phyloP scores from a whole-genome alignment of 2,329 filamentous ascomycete genomes.

The Pleochaeta shiraiana region DNA sequence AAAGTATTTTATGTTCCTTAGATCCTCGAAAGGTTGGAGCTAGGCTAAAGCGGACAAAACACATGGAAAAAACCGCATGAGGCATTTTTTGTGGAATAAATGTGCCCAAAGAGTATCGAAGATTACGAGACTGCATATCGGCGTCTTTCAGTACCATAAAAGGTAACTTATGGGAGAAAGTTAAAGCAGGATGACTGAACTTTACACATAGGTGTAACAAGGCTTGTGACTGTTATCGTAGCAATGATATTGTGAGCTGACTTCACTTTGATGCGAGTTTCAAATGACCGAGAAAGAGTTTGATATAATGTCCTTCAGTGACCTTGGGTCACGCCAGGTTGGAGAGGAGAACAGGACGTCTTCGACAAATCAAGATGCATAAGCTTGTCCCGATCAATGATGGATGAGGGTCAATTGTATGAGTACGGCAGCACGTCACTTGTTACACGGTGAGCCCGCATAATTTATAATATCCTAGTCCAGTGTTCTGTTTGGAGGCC shows the following conservation, averaged over 20 bases:
- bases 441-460: too few species aligned
- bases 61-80: slow-evolving; percentile 84
- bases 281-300: slow-evolving; percentile 20
- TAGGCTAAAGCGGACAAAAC: slow-evolving; percentile 74
- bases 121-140: slow-evolving; percentile 15
- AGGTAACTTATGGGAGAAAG: slow-evolving; percentile 28
- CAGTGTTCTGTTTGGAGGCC: slow-evolving; percentile 21
- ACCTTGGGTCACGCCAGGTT: slow-evolving; percentile 9
- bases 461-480: too few species aligned
- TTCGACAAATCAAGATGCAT: slow-evolving; percentile 17
- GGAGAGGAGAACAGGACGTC: slow-evolving; percentile 27
- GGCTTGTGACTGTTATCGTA: slow-evolving; percentile 29
- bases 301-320: slow-evolving; percentile 22
- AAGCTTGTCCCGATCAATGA: slow-evolving; percentile 14
- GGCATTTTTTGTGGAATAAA: slow-evolving; percentile 24
- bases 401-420: too few species aligned
- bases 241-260: slow-evolving; percentile 26
- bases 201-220: slow-evolving; percentile 22
- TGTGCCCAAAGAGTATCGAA: slow-evolving; percentile 12
- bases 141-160: slow-evolving; percentile 18
- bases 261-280: slow-evolving; percentile 15
- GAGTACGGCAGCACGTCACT: too few species aligned
- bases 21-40: slow-evolving; percentile 20
- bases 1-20: slow-evolving; percentile 86
- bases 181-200: slow-evolving; percentile 44